Percentiles rank a stretch among this genome's conserved stretches.
These are phyloP conservation scores for Candolleomyces eurysporus DNA, from an alignment of 768 basidiomycete species.

Conservation along the genomic window DNA sequence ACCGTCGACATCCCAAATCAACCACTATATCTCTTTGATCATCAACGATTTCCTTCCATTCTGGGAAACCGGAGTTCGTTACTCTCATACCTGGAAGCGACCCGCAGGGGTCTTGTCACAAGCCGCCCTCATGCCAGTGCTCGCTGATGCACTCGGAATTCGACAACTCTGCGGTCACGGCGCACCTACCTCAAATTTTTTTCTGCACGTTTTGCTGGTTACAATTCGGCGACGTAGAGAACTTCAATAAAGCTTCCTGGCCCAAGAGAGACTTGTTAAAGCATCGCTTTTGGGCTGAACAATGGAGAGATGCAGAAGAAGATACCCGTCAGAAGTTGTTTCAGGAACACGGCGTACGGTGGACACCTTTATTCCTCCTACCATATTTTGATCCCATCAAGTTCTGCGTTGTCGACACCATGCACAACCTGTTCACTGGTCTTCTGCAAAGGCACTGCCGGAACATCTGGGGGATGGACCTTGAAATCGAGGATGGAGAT, in stretches of 20 bases:
- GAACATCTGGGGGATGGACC: slow-evolving; percentile 17
- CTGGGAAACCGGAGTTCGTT: slow-evolving; percentile 27
- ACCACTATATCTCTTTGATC: slow-evolving; percentile 32
- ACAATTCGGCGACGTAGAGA: slow-evolving; percentile 14
- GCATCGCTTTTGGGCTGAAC: slow-evolving; percentile 11
- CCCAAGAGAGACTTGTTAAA: slow-evolving; percentile 1
- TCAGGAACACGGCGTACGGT: slow-evolving; percentile 21
- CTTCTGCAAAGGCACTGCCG: slow-evolving; percentile 21
- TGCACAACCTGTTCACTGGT: slow-evolving; percentile 31
- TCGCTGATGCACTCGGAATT: slow-evolving; percentile 30
- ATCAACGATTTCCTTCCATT: slow-evolving; percentile 30
- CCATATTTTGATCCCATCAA: slow-evolving; percentile 31
- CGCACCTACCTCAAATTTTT: slow-evolving; percentile 9
- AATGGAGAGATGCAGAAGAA: slow-evolving; percentile 20
- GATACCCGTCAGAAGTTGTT: slow-evolving; percentile 8
- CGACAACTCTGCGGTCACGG: slow-evolving; percentile 24
- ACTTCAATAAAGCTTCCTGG: slow-evolving; percentile 18
- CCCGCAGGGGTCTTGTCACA: slow-evolving; percentile 19
- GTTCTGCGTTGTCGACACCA: slow-evolving; percentile 26
- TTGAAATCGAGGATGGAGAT: slow-evolving; percentile 1
- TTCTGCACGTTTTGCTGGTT: slow-evolving; percentile 19
- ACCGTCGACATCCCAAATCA: slow-evolving; percentile 28
- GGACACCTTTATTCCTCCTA: slow-evolving; percentile 25
- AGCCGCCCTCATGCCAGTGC: slow-evolving; percentile 25
- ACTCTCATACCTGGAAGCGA: slow-evolving; percentile 16